Evolutionary conservation across 2,329 filamentous ascomycete genomes (phyloP).

Genomic region (Fusarium siculi): DNA sequence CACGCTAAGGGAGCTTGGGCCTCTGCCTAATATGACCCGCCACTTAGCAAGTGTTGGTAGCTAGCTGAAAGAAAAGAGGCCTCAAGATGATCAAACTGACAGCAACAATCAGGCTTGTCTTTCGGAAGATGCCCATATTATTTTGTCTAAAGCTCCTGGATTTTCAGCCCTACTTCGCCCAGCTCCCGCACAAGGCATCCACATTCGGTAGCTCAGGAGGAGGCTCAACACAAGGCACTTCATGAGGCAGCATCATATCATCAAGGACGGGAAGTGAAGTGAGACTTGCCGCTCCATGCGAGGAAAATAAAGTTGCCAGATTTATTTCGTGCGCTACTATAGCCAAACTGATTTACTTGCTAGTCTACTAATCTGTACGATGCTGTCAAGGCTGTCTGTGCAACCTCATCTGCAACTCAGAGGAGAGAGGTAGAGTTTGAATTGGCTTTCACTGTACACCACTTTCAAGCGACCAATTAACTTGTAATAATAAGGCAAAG

Average conservation of each 20-base stretch:
- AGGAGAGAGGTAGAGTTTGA: not conserved
- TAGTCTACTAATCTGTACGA: not conserved
- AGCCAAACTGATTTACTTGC: not conserved
- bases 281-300: not conserved
- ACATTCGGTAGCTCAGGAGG: not conserved
- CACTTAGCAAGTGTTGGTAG: not conserved
- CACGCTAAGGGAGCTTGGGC: conserved; percentile 10
- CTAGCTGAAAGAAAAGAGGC: not conserved
- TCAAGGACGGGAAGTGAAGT: not conserved
- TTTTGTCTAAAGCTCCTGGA: not conserved
- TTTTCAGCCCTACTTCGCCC: conserved; percentile 18
- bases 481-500: too few relatives aligned
- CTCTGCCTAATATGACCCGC: not conserved
- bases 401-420: not conserved
- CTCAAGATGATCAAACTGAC: not conserved
- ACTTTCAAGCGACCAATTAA: not conserved
- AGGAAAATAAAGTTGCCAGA: not conserved
- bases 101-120: not conserved
- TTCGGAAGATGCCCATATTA: not conserved
- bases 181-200: not conserved
- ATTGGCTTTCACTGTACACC: not conserved
- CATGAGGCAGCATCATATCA: conserved; percentile 1
- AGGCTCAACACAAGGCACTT: conserved; percentile 1
- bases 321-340: not conserved
- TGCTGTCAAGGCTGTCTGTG: not conserved